Evolutionary conservation across 352 stramenopile species (phyloP).

Genomic region (Saprolegnia diclina): DNA sequence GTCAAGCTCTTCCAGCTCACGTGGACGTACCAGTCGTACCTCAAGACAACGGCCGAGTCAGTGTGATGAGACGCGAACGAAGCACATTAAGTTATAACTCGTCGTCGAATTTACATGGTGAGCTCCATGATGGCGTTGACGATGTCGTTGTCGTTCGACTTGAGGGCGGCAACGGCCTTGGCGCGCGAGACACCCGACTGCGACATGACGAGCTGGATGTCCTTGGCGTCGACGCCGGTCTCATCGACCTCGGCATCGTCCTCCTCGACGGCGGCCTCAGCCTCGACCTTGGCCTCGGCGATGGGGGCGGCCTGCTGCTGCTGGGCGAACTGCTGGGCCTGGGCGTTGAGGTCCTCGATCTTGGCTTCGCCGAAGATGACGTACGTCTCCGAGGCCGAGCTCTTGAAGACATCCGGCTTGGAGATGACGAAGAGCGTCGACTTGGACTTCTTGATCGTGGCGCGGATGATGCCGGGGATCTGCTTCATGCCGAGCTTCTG

Average conservation of each 20-base stretch:
- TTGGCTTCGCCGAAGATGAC: conserved; percentile 99
- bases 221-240: conserved; percentile 95
- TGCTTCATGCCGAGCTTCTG: conserved; percentile 98
- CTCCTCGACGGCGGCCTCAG: conserved; percentile 49
- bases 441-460: conserved; percentile 98
- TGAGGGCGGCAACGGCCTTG: conserved; percentile 95
- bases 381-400: conserved; percentile 90
- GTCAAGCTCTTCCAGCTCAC: conserved; percentile 21
- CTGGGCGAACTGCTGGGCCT: conserved; percentile 90
- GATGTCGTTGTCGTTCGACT: conserved; percentile 98
- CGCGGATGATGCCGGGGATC: conserved; percentile 93
- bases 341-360: conserved; percentile 93
- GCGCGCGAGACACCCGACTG: conserved; percentile 88
- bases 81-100: conserved; percentile 13
- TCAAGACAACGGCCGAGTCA: conserved; percentile 3
- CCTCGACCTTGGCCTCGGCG: conserved; percentile 34
- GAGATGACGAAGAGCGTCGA: conserved; percentile 96
- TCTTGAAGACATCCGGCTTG: conserved; percentile 98
- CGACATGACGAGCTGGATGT: conserved; percentile 98
- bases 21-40: conserved; percentile 8
- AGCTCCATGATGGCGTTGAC: conserved; percentile 99
- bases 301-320: conserved; percentile 28
- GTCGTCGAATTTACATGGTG: conserved; percentile 88
- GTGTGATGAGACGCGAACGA: conserved; percentile 6
- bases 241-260: conserved; percentile 93